These are phyloP conservation scores for Proliferodiscus dingleyae DNA, from an alignment of 2,329 filamentous ascomycete genomes.

Conservation along the genomic window DNA sequence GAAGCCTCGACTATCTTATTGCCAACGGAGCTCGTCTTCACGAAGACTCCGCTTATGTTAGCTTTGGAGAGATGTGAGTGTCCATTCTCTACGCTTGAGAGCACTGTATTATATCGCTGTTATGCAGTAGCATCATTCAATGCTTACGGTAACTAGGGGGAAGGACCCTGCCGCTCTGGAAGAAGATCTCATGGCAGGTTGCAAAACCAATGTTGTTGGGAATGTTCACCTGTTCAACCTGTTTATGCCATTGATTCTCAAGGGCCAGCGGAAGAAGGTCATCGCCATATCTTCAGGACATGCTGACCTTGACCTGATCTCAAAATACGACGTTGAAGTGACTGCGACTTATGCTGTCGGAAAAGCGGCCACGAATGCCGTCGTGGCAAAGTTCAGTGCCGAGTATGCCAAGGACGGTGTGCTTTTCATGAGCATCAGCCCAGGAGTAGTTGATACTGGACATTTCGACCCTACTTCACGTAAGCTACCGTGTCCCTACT, in stretches of 20 bases:
- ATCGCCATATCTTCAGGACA: constrained; percentile 44
- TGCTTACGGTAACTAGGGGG: constrained; percentile 12
- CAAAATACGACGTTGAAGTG: constrained; percentile 33
- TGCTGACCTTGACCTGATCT: constrained; percentile 42
- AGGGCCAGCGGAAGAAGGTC: constrained; percentile 49
- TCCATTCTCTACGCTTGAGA: constrained; percentile 20
- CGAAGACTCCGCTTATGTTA: constrained; percentile 26
- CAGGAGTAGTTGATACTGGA: constrained; percentile 32
- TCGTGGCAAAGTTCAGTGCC: constrained; percentile 47
- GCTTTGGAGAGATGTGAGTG: constrained; percentile 36
- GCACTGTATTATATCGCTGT: background rate
- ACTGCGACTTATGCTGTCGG: constrained; percentile 40
- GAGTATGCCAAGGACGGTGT: constrained; percentile 46
- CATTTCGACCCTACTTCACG: too few species aligned
- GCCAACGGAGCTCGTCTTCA: constrained; percentile 40
- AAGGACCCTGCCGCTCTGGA: constrained; percentile 32
- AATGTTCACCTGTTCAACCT: constrained; percentile 48
- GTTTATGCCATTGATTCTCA: constrained; percentile 47
- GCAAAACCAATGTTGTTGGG: constrained; percentile 46
- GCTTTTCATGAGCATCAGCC: constrained; percentile 47
- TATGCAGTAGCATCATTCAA: constrained; percentile 6
- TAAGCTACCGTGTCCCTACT: too few species aligned
- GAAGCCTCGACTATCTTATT: constrained; percentile 46
- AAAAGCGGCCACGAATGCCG: constrained; percentile 49
- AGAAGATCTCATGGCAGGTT: constrained; percentile 29